Percentiles rank a stretch among this genome's conserved stretches.
Conservation (phyloP, 108 stramenopile species). For the Cylindrotheca closterium region DNA sequence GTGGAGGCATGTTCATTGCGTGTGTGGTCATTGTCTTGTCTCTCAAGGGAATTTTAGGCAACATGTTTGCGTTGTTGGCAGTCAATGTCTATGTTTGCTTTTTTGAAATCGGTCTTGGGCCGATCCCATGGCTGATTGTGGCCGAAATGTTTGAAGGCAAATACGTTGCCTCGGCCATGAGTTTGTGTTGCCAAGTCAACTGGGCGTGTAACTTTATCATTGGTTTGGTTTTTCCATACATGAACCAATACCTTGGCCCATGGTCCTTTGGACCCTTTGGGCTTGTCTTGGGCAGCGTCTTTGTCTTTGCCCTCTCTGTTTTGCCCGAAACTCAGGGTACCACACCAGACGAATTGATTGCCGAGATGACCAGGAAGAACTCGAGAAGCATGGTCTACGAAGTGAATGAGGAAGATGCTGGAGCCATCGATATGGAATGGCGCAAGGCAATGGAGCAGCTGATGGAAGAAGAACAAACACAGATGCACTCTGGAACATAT, state of each 20-base stretch:
- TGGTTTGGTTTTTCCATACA: slow-evolving; percentile 86
- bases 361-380: slow-evolving; percentile 66
- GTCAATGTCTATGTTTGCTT: slow-evolving; percentile 87
- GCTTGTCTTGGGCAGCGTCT: slow-evolving; percentile 53
- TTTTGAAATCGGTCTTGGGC: slow-evolving; percentile 97
- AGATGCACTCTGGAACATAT: slow-evolving; percentile 65
- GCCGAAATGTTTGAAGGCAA: slow-evolving; percentile 91
- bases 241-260: slow-evolving; percentile 69
- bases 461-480: slow-evolving; percentile 68
- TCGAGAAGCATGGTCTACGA: slow-evolving; percentile 68
- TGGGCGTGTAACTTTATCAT: slow-evolving; percentile 94
- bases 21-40: slow-evolving; percentile 70
- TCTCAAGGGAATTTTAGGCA: slow-evolving; percentile 60
- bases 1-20: slow-evolving; percentile 78
- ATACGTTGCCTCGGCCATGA: slow-evolving; percentile 89
- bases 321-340: slow-evolving; percentile 89
- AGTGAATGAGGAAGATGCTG: slow-evolving; percentile 48
- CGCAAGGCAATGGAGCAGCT: slow-evolving; percentile 86
- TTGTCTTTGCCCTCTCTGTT: slow-evolving; percentile 54
- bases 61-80: slow-evolving; percentile 65
- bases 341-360: slow-evolving; percentile 69
- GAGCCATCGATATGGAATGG: slow-evolving; percentile 77
- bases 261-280: slow-evolving; percentile 88
- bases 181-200: slow-evolving; percentile 78
- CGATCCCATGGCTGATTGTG: slow-evolving; percentile 95